A percentile compares a stretch with the other conserved stretches of the same genome.
Evolutionary conservation across 2,329 filamentous ascomycete species (phyloP).

Genomic region (Trichoderma endophyticum): DNA sequence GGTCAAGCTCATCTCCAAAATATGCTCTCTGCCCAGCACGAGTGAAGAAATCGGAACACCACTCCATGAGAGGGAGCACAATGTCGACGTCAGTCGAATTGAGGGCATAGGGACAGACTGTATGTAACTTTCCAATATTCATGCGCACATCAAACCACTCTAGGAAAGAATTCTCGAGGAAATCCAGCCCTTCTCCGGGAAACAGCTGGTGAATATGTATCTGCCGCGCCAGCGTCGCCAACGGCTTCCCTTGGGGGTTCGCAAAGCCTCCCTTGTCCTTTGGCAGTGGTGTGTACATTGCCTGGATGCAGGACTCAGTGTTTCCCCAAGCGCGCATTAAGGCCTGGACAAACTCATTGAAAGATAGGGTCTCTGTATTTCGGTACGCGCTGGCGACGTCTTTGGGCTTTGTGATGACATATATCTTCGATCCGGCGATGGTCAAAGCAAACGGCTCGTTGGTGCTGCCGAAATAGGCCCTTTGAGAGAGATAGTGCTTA

Average conservation of each 20-base stretch:
- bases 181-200: conserved; percentile 23
- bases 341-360: conserved; percentile 26
- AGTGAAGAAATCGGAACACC: conserved; percentile 26
- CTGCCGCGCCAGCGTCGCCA: conserved; percentile 18
- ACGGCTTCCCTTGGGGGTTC: conserved; percentile 24
- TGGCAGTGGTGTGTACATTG: conserved; percentile 22
- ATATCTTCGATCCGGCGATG: conserved; percentile 23
- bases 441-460: conserved; percentile 28
- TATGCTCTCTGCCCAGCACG: conserved; percentile 23
- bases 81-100: background rate
- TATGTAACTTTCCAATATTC: background rate
- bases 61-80: conserved; percentile 16
- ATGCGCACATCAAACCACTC: conserved; percentile 22
- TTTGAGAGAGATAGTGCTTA: background rate
- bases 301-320: conserved; percentile 21
- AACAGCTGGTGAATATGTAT: conserved; percentile 27
- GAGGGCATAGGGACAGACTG: background rate
- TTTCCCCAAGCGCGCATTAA: conserved; percentile 24
- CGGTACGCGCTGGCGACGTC: conserved; percentile 26
- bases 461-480: conserved; percentile 11
- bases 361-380: conserved; percentile 25
- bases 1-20: conserved; percentile 24
- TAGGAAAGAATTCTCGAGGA: conserved; percentile 21
- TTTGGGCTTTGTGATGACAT: conserved; percentile 25
- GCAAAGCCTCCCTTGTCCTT: conserved; percentile 26